Evolutionary conservation across 1,139 yeast genomes (phyloP).

Genomic region (Hansenula anomala): DNA sequence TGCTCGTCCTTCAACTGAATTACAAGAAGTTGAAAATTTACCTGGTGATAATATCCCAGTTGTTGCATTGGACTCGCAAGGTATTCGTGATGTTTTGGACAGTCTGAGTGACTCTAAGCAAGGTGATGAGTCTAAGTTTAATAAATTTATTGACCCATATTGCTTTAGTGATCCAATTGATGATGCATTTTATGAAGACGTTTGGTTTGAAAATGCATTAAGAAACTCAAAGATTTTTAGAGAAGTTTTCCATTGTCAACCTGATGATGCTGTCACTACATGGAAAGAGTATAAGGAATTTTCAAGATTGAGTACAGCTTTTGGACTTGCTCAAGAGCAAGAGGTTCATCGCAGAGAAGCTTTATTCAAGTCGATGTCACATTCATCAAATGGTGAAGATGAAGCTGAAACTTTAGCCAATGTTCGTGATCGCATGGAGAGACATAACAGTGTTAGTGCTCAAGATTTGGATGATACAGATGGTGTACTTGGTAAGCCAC

Average conservation of each 20-base stretch:
- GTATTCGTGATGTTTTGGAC: constrained; percentile 39
- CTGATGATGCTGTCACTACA: constrained; percentile 80
- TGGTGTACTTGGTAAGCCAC: background rate
- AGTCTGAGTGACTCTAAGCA: constrained; percentile 20
- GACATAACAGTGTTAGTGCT: background rate
- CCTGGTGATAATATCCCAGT: constrained; percentile 39
- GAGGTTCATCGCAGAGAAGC: constrained; percentile 18
- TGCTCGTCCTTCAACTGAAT: constrained; percentile 1
- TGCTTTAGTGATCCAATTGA: constrained; percentile 81
- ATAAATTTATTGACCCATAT: constrained; percentile 76
- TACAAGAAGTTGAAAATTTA: constrained; percentile 12
- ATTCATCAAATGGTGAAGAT: constrained; percentile 1
- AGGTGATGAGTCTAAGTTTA: constrained; percentile 14
- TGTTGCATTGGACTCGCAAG: constrained; percentile 41
- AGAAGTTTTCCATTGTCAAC: constrained; percentile 88
- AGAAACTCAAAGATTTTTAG: constrained; percentile 80
- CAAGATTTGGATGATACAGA: background rate
- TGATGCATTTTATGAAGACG: constrained; percentile 73
- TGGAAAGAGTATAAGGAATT: constrained; percentile 88
- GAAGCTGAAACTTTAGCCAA: background rate
- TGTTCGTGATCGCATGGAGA: background rate
- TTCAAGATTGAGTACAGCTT: constrained; percentile 52
- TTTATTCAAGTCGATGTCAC: constrained; percentile 1
- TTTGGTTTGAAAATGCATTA: constrained; percentile 84
- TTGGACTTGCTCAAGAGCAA: constrained; percentile 44